phyloP scores from a whole-genome alignment of 768 basidiomycete species.

The Fibroporia radiculosa region DNA sequence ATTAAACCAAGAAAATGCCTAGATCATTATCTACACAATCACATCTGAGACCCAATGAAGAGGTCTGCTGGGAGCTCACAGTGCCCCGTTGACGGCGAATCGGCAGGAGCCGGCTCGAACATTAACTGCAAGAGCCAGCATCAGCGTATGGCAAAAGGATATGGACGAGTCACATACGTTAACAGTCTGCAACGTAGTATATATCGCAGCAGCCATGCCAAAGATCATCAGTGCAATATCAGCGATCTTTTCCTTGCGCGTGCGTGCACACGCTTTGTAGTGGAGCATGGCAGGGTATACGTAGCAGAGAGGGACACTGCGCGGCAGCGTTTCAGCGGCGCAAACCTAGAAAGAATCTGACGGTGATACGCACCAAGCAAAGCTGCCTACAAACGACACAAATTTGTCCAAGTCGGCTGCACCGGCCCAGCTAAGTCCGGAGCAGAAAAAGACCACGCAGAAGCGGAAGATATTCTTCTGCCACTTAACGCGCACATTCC shows the following conservation, averaged over 20 bases:
- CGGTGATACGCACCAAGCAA: constrained; percentile 67
- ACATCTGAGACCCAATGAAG: not conserved
- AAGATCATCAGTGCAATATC: constrained; percentile 75
- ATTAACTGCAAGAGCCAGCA: constrained; percentile 42
- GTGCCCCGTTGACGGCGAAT: constrained; percentile 24
- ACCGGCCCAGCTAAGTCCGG: constrained; percentile 74
- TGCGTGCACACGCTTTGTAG: constrained; percentile 77
- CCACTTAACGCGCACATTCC: constrained; percentile 82
- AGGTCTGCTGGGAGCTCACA: constrained; percentile 11
- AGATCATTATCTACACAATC: too few relatives aligned
- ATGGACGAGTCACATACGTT: constrained; percentile 33
- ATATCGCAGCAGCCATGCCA: constrained; percentile 62
- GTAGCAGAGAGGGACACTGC: constrained; percentile 86
- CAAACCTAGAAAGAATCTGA: not conserved
- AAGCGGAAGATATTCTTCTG: constrained; percentile 89
- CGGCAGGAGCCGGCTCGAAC: constrained; percentile 38
- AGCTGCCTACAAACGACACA: constrained; percentile 86
- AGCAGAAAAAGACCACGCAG: constrained; percentile 67
- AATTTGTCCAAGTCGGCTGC: constrained; percentile 93
- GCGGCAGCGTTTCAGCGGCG: constrained; percentile 5
- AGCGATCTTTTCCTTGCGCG: constrained; percentile 50
- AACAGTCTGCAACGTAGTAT: constrained; percentile 77
- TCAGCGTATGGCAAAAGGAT: not conserved
- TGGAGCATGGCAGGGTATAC: constrained; percentile 93
- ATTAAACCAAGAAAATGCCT: too few relatives aligned